These are phyloP conservation scores for Porodaedalea pini DNA, from an alignment of 1,284 basidiomycete species.

Conservation along the genomic window DNA sequence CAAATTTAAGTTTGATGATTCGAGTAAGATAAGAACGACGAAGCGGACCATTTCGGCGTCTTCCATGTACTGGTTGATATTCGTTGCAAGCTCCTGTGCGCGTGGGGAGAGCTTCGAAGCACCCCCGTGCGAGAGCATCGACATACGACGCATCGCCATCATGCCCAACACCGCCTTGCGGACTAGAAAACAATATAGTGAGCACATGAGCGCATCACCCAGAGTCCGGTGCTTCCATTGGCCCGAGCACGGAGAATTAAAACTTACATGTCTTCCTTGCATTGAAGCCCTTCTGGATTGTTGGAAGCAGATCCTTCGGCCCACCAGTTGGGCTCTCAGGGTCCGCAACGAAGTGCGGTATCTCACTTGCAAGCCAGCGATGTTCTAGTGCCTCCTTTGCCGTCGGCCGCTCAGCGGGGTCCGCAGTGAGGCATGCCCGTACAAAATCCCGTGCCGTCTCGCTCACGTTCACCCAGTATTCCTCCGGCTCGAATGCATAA, in stretches of 20 bases:
- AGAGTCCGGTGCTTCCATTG: neutral
- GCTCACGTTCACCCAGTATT: conserved; percentile 87
- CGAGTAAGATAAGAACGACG: conserved; percentile 1
- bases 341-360: conserved; percentile 71
- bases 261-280: conserved; percentile 80
- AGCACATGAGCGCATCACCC: neutral
- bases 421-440: conserved; percentile 74
- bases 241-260: conserved; percentile 4
- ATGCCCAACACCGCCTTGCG: conserved; percentile 83
- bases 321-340: conserved; percentile 52
- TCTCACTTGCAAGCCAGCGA: conserved; percentile 71
- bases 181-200: conserved; percentile 45
- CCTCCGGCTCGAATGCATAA: conserved; percentile 84
- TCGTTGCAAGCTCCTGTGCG: conserved; percentile 53
- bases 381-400: conserved; percentile 69
- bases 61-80: conserved; percentile 71
- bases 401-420: conserved; percentile 76
- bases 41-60: conserved; percentile 67
- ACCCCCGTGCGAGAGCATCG: conserved; percentile 39
- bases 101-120: conserved; percentile 34
- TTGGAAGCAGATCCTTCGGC: conserved; percentile 81
- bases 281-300: conserved; percentile 86
- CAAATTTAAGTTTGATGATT: conserved; percentile 1
- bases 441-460: conserved; percentile 83
- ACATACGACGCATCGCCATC: conserved; percentile 80